Base-by-base conservation (phyloP, 306 rosid species). In the Lathyrus tuberosus region DNA sequence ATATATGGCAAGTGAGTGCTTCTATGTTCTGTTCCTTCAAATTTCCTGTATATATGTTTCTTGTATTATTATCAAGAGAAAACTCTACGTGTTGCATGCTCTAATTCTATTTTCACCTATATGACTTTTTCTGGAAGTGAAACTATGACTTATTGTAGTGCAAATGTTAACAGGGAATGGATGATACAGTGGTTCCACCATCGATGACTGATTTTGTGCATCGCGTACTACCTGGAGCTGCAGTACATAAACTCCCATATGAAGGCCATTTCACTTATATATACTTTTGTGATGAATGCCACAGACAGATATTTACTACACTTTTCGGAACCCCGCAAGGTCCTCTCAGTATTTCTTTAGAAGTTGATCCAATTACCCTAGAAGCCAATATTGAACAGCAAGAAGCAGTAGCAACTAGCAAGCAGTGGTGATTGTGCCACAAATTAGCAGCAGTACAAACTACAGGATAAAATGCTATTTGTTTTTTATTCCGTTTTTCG, bases 291-390 rank as follows among this genome's bases (percentile, higher is more conserved):
- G 89, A 88, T 13, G 97, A 94, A 86, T 94, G 98, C 86, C 98
- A 94, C 71, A 80, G 97, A 72, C 98, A 94, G 85, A 88, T 94
- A 70, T 94, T 94, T 42, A 94, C 98, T 22, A 86, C 97, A 77
- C 85, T 94, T 42, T 88, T 94, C 4, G 97, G 98, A 85, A 88
- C 91, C 77, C 98, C 98, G 28, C 96, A 84, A 84, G 98, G 98
- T 48, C 95, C 89, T 8, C 81, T 87, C 62, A 70, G 62, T 76
- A n/a, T 78, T 73, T 38, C 77, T 13, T 9, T 49, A 51, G 80
- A 76, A 59, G 51, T 69, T 17, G 79, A 72, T 70, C 83, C 78
- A 70, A 65, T 48, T 77, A 74, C 12, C 18, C 15, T 56, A 37
- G 80, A 79, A 57, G 74, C 58, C 65, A 63, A 79, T 70, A 46